Percentiles rank a stretch among this genome's conserved stretches.
Evolutionary conservation across 129 eudicot genomes (phyloP).

Genomic region (Artemisia annua): DNA sequence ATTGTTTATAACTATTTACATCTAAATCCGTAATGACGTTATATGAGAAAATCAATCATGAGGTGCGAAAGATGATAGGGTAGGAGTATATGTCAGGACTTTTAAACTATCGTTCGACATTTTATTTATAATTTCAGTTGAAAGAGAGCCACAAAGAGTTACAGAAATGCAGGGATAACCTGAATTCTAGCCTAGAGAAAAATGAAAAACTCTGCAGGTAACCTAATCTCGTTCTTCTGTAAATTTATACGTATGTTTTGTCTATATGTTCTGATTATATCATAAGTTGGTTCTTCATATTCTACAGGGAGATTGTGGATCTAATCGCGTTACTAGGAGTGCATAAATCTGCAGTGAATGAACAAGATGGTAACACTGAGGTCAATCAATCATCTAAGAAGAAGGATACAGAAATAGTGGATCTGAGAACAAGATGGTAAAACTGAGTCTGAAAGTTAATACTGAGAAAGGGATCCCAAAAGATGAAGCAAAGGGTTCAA

Average conservation of each 20-base stretch:
- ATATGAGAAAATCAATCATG: too few relatives aligned
- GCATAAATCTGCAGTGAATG: constrained; percentile 20
- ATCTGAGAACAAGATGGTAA: too few relatives aligned
- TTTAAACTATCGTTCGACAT: constrained; percentile 1
- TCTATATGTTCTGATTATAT: background rate
- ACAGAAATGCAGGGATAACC: constrained; percentile 52
- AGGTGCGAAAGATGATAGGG: too few relatives aligned
- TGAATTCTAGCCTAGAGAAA: constrained; percentile 58
- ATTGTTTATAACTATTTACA: too few relatives aligned
- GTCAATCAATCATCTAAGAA: too few relatives aligned
- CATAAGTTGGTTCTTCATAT: background rate
- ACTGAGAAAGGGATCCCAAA: too few relatives aligned
- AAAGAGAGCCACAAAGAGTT: constrained; percentile 45
- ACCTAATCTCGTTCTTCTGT: background rate
- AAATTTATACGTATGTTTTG: background rate
- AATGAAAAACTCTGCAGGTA: constrained; percentile 68
- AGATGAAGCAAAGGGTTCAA: too few relatives aligned
- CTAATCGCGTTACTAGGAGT: constrained; percentile 44
- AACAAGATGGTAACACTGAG: too few relatives aligned
- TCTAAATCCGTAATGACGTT: too few relatives aligned
- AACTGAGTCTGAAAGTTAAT: too few relatives aligned
- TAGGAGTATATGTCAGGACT: too few relatives aligned
- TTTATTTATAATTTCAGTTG: constrained; percentile 42
- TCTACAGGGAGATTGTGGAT: constrained; percentile 62
- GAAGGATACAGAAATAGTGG: too few relatives aligned